These are phyloP conservation scores for Penicillium turbatum DNA, from an alignment of 495 filamentous ascomycete species.

Conservation along the genomic window DNA sequence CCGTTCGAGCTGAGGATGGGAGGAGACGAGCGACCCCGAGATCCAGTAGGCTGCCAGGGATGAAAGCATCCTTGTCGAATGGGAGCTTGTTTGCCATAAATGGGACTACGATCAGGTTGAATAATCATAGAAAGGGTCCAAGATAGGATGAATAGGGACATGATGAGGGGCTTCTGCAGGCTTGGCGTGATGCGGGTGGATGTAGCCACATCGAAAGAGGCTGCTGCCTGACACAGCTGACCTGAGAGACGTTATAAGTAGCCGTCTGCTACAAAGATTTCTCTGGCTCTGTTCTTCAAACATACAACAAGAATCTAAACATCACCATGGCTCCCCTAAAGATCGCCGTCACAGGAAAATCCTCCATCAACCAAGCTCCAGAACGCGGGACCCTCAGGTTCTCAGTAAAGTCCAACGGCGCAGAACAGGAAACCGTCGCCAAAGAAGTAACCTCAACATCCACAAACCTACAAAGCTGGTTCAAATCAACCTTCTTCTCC, in stretches of 20 bases:
- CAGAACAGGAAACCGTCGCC: conserved; percentile 12
- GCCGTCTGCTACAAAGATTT: background rate
- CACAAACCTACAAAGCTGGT: conserved; percentile 12
- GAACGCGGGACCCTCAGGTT: conserved; percentile 18
- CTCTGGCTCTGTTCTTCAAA: background rate
- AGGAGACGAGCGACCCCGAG: background rate
- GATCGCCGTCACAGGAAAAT: conserved; percentile 18
- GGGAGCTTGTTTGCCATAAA: background rate
- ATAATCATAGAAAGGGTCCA: too few species aligned
- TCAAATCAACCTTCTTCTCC: conserved; percentile 6
- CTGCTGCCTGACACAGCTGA: too few species aligned
- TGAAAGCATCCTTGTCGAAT: background rate
- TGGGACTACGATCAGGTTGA: too few species aligned
- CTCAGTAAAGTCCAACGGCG: conserved; percentile 11
- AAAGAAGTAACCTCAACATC: conserved; percentile 13
- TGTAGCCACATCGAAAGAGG: too few species aligned
- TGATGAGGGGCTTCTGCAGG: too few species aligned
- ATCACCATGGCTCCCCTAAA: conserved; percentile 18
- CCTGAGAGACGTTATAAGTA: background rate
- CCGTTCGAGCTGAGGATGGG: background rate
- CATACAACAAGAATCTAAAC: too few species aligned
- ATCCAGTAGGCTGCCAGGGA: background rate
- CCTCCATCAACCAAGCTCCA: conserved; percentile 11
- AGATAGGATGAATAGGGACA: too few species aligned
- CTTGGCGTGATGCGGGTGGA: too few species aligned